Base-by-base conservation (phyloP, 1,139 yeast genomes). In the Suhomyces bribrorum region DNA sequence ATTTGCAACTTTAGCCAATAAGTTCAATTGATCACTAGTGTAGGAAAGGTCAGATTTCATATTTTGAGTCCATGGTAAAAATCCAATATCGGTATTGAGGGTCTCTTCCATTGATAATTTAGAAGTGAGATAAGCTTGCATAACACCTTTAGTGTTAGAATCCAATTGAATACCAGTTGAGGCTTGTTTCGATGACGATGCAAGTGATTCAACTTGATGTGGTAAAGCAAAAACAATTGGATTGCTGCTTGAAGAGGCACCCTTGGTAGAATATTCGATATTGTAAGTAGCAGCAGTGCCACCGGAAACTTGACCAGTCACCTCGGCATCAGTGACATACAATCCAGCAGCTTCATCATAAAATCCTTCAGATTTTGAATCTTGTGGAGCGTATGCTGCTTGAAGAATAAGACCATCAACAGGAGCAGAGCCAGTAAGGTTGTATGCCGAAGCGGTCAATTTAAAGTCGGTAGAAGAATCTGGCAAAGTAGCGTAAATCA, bases 141-240 rank as follows among this genome's bases (percentile, higher is more conserved):
- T 79, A 11, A 53, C 52, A 34, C 95, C 95, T 65, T 83, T 84
- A 36, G 85, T 77, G 18, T 83, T 71, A 0, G 89, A 80, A 24
- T 69, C 66, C 31, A 81, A 59, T 13, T 63, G 54, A 33, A 81
- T 66, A 18, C 77, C 77, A 16, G 87, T 79, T 26, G 66, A 58
- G 2, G 64, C 52, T 3, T 56, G 47, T 5, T 62, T 38, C 38
- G 73, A 66, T 3, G 58, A 55, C 2, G 64, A 41, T 20, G 70
- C 56, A 45, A 85, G 65, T 1, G 86, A 73, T 25, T 63, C 66
- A 34, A 78, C 69, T 44, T 83, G 94, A 59, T 86, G 95, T 14
- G 92, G 89, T 38, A 83, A 69, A 7, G 87, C 86, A 59, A 79
- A 86, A 3, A 84, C 60, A 33, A 83, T 62, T 7, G 85, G 71